A percentile compares a stretch with the other conserved stretches of the same genome.
Evolutionary conservation across 2,329 filamentous ascomycete genomes (phyloP).

Genomic region (Purpureocillium lavendulum): DNA sequence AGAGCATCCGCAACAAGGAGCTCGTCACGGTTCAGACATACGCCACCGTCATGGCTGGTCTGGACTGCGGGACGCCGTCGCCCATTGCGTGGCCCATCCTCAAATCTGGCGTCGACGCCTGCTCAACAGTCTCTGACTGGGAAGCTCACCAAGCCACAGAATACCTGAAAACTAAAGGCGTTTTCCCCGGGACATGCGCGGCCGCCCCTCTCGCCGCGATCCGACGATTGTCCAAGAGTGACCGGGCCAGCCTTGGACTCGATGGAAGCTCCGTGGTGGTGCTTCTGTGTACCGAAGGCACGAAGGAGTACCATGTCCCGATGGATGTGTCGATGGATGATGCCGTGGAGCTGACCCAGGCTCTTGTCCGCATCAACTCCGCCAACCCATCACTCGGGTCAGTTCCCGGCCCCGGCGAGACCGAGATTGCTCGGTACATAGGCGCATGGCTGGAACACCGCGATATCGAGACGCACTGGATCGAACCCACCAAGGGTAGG

Average conservation of each 20-base stretch:
- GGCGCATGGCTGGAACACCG: slow-evolving; percentile 42
- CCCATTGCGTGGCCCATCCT: slow-evolving; percentile 56
- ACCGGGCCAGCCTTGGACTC: slow-evolving; percentile 27
- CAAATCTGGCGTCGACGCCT: slow-evolving; percentile 48
- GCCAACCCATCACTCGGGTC: slow-evolving; percentile 34
- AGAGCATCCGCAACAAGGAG: slow-evolving; percentile 40
- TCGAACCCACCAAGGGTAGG: slow-evolving; percentile 35
- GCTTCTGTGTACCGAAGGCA: slow-evolving; percentile 54
- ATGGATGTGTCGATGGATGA: slow-evolving; percentile 31
- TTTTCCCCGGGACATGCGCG: slow-evolving; percentile 55
- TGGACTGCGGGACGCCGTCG: slow-evolving; percentile 65
- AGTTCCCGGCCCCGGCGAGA: slow-evolving; percentile 34
- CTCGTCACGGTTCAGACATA: slow-evolving; percentile 43
- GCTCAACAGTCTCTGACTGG: slow-evolving; percentile 49
- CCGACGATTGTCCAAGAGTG: slow-evolving; percentile 30
- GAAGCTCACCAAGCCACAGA: slow-evolving; percentile 53
- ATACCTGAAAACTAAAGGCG: slow-evolving; percentile 36
- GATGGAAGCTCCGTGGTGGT: slow-evolving; percentile 48
- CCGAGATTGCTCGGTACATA: slow-evolving; percentile 35
- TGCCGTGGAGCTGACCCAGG: slow-evolving; percentile 31
- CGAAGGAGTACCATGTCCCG: slow-evolving; percentile 42
- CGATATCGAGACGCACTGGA: slow-evolving; percentile 38
- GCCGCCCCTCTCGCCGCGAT: slow-evolving; percentile 51
- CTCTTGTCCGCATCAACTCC: slow-evolving; percentile 39
- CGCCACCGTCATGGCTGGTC: slow-evolving; percentile 63